Conservation (phyloP, 768 basidiomycete genomes). For the Kwoniella newhampshirensis region DNA sequence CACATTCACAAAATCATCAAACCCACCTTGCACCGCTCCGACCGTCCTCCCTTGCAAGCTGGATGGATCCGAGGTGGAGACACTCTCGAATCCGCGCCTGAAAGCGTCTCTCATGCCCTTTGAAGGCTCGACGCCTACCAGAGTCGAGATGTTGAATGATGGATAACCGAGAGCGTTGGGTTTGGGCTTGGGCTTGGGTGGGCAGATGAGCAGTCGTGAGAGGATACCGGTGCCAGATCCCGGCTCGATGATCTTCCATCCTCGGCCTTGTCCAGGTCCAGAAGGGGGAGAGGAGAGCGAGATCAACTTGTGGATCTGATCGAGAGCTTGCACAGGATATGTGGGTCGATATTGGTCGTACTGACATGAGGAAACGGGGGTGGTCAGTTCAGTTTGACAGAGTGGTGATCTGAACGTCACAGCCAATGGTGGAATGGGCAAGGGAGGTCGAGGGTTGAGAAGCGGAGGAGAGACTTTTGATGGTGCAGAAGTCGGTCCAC, state of each 20-base stretch:
- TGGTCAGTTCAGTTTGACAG: background rate
- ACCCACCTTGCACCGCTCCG: slow-evolving; percentile 40
- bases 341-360: slow-evolving; percentile 69
- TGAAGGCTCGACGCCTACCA: slow-evolving; percentile 77
- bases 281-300: slow-evolving; percentile 39
- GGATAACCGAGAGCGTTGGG: slow-evolving; percentile 55
- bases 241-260: slow-evolving; percentile 58
- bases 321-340: slow-evolving; percentile 67
- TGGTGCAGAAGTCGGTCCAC: slow-evolving; percentile 8
- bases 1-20: slow-evolving; percentile 42
- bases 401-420: no score
- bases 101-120: slow-evolving; percentile 80
- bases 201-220: slow-evolving; percentile 68
- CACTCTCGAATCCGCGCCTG: slow-evolving; percentile 51
- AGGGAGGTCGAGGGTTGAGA: background rate
- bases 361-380: slow-evolving; percentile 18
- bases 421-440: background rate
- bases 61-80: slow-evolving; percentile 1
- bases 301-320: slow-evolving; percentile 60
- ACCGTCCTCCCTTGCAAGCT: slow-evolving; percentile 7
- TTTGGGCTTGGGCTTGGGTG: slow-evolving; percentile 18
- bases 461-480: background rate
- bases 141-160: slow-evolving; percentile 55
- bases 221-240: slow-evolving; percentile 88
- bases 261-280: background rate